A percentile compares a stretch with the other conserved stretches of the same genome.
Evolutionary conservation across 768 basidiomycete genomes (phyloP).

Genomic region (Chlorophyllum brunneum): DNA sequence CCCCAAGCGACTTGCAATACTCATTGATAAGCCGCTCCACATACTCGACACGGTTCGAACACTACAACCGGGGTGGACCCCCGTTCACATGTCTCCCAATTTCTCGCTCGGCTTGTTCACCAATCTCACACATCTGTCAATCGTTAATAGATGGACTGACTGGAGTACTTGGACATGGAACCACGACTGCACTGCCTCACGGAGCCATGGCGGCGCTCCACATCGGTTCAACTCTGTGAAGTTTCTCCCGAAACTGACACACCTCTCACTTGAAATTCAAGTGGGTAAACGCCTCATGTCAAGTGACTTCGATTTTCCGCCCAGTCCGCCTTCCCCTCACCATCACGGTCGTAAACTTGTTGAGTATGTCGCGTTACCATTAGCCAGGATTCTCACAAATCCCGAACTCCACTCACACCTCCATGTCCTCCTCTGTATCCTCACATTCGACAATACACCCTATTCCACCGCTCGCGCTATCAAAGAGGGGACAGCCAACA

Average conservation of each 20-base stretch:
- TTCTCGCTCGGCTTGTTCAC: slow-evolving; percentile 30
- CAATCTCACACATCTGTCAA: slow-evolving; percentile 33
- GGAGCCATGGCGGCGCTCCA: slow-evolving; percentile 21
- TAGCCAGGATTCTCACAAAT: slow-evolving; percentile 13
- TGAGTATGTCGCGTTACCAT: slow-evolving; percentile 8
- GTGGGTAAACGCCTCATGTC: neutral
- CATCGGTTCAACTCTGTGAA: slow-evolving; percentile 31
- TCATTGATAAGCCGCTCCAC: slow-evolving; percentile 22
- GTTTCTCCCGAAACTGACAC: slow-evolving; percentile 19
- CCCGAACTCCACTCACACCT: slow-evolving; percentile 22
- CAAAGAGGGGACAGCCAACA: slow-evolving; percentile 11
- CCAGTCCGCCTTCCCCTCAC: neutral
- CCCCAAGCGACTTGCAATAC: slow-evolving; percentile 28
- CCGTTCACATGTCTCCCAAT: neutral
- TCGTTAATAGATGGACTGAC: slow-evolving; percentile 39
- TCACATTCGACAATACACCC: slow-evolving; percentile 27
- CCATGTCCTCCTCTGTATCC: slow-evolving; percentile 29
- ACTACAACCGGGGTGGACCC: neutral
- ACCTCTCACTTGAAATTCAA: slow-evolving; percentile 11
- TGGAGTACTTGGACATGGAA: slow-evolving; percentile 35
- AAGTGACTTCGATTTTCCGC: neutral
- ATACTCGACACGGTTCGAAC: slow-evolving; percentile 12
- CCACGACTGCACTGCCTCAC: slow-evolving; percentile 14
- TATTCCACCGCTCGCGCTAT: slow-evolving; percentile 16
- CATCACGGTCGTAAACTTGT: slow-evolving; percentile 18